Base-by-base conservation (phyloP, 2,329 filamentous ascomycete genomes). In the Penicillium crustosum region DNA sequence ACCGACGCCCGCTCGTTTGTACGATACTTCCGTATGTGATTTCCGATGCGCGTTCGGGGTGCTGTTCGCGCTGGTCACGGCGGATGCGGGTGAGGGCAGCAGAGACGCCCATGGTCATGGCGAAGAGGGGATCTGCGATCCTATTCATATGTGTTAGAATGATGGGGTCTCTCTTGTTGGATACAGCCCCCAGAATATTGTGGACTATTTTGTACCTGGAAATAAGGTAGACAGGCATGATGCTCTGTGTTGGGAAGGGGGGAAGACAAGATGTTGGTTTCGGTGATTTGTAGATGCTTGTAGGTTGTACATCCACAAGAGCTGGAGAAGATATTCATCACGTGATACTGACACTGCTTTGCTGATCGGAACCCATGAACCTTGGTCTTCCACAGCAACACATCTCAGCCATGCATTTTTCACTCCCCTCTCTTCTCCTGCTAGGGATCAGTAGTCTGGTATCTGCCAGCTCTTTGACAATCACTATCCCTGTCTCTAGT, bases 61-160 rank as follows among this genome's bases (percentile, higher is more conserved):
- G 68, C 63, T 78, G 77, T 61, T 83, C 81, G 42, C 71, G 75
- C 68, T 84, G 78, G 61, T 85, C 83, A 13, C 82, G 77, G 55
- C 78, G 80, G 62, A 85, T 82, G n/a, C 82, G 78, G 21, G 81
- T 71, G 23, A 77, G 70, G 13, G 82, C 79, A n/a, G 83, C 81
- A 9, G 79, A 77, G 10, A 79, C 68, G 48, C 83, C 83, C 66
- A 85, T 82, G 25, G 66, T 53, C 21, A 72, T 56, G 25, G 82
- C 82, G 65, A 85, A 85, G 57, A 85, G 54, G 33, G 83, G 83
- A 65, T 85, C 83, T 6, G 74, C 77, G 59, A 79, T 62, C 68
- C 81, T 83, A 45, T 60, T 57, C 31, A 21, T 8, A 43, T 54
- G 35, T n/a, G 31, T 33, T 49, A 51, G 42, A 35, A 48, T 49